Base-by-base conservation (phyloP, 306 rosid genomes). In the Cucumis melo region DNA sequence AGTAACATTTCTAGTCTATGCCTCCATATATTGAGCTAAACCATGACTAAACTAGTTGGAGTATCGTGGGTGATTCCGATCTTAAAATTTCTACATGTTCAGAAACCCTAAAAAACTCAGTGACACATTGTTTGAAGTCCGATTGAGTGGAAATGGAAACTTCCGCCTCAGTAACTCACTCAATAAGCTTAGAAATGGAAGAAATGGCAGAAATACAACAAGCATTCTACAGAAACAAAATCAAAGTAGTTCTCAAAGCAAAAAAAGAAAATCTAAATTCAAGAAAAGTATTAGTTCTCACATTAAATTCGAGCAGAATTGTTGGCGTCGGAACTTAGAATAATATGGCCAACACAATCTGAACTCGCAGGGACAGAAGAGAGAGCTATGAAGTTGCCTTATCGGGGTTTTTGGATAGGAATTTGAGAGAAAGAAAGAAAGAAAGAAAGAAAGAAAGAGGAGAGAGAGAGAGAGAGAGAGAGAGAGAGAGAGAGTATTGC, bases 361-460 rank as follows among this genome's bases (percentile, higher is more conserved):
- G 44, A 24, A 27, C 61, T 39, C 20, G 65, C 50, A 19, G 78
- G n/a, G 12, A 48, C 44, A 50, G 59, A 48, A 62, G 42, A 62
- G 77, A 73, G 46, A 73, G 61, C 77, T 73, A 51, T 19, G 61
- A 48, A 73, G 17, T 73, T 15, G 41, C 77, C 77, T 73, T 48
- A 10, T 51, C 17, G 51, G 77, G 77, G 62, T 73, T 73, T 73
- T 19, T 5, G 61, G 61, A 51, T 29, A 51, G 24, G 42, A 44
- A 44, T 42, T 34, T 34, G 46, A 61, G 64, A 51, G n/a, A 16
- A 51, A 51, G 8, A 51, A 27, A 27, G 29, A 27, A 27, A 1
- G 29, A 27, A 1, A 27, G 29, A 27, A 3, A 13, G 29, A 27
- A 53, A 38, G 59, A 59, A 55, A 21, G 79, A 77, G 79, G n/a